Evolutionary conservation across 2,329 filamentous ascomycete species (phyloP).

Genomic region (Fusarium circinatum): DNA sequence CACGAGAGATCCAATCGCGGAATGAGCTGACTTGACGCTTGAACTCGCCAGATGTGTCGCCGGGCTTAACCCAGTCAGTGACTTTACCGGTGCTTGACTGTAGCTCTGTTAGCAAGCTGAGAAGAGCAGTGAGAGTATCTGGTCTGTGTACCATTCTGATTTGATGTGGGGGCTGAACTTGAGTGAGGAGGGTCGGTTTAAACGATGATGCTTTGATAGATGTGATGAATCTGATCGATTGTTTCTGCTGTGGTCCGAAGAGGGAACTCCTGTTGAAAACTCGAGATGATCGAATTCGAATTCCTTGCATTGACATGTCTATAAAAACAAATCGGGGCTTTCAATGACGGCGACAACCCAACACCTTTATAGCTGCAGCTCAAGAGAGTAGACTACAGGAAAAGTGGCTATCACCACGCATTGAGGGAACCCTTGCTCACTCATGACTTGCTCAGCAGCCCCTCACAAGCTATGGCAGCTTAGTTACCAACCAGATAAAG

Average conservation of each 20-base stretch:
- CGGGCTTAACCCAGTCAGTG: slow-evolving; percentile 84
- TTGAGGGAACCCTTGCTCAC: slow-evolving; percentile 27
- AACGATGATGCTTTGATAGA: slow-evolving; percentile 13
- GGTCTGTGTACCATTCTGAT: slow-evolving; percentile 39
- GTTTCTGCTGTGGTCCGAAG: slow-evolving; percentile 8
- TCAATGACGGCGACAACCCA: slow-evolving; percentile 31
- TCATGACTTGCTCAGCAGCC: slow-evolving; percentile 42
- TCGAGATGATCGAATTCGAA: slow-evolving; percentile 30
- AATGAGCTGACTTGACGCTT: slow-evolving; percentile 88
- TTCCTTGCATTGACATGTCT: slow-evolving; percentile 37
- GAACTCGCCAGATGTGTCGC: slow-evolving; percentile 88
- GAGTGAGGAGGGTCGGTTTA: not conserved
- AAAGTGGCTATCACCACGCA: slow-evolving; percentile 25
- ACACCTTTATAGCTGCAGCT: slow-evolving; percentile 37
- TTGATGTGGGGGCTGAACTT: slow-evolving; percentile 19
- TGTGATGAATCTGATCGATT: slow-evolving; percentile 15
- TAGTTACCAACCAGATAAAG: slow-evolving; percentile 12
- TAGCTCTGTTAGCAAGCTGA: slow-evolving; percentile 22
- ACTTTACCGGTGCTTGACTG: slow-evolving; percentile 56
- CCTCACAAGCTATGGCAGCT: slow-evolving; percentile 22
- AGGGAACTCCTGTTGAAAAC: slow-evolving; percentile 14
- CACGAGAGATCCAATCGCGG: slow-evolving; percentile 79
- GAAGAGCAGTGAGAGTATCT: not conserved
- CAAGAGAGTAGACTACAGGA: not conserved
- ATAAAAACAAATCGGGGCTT: slow-evolving; percentile 3